Conservation (phyloP, 371 early-diverging fungal species). For the Mucor piriformis region DNA sequence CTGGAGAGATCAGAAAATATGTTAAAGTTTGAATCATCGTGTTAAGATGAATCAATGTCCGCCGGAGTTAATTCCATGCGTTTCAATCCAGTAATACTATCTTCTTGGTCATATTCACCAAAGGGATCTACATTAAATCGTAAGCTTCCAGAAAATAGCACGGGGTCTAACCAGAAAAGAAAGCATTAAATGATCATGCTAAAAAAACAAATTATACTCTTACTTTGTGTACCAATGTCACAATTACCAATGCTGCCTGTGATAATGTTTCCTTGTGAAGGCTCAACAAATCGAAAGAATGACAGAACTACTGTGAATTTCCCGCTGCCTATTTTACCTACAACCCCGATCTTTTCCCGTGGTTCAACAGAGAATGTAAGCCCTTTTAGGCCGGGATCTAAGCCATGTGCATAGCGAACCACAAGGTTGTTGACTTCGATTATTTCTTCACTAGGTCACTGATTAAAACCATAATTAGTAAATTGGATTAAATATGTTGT, state of each 20-base stretch:
- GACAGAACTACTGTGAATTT: constrained; percentile 77
- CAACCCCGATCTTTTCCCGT: constrained; percentile 64
- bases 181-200: background rate
- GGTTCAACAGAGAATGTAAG: constrained; percentile 55
- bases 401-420: constrained; percentile 63
- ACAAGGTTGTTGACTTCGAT: constrained; percentile 61
- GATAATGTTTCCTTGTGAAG: constrained; percentile 63
- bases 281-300: constrained; percentile 77
- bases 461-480: background rate
- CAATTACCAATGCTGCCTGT: constrained; percentile 78
- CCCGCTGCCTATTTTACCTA: constrained; percentile 78
- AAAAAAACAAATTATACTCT: background rate
- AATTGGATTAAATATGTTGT: background rate
- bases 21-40: background rate
- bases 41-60: background rate
- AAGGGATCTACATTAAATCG: constrained; percentile 74
- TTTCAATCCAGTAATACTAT: constrained; percentile 69
- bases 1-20: background rate
- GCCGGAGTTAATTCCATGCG: constrained; percentile 29
- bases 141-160: constrained; percentile 67
- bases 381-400: constrained; percentile 60
- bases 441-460: constrained; percentile 69
- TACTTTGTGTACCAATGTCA: constrained; percentile 63
- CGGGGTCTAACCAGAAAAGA: constrained; percentile 47
- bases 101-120: constrained; percentile 54